Percentiles rank a stretch among this genome's conserved stretches.
Conservation (phyloP, 805 yeast species). For the Wickerhamiella sorbophila region DNA sequence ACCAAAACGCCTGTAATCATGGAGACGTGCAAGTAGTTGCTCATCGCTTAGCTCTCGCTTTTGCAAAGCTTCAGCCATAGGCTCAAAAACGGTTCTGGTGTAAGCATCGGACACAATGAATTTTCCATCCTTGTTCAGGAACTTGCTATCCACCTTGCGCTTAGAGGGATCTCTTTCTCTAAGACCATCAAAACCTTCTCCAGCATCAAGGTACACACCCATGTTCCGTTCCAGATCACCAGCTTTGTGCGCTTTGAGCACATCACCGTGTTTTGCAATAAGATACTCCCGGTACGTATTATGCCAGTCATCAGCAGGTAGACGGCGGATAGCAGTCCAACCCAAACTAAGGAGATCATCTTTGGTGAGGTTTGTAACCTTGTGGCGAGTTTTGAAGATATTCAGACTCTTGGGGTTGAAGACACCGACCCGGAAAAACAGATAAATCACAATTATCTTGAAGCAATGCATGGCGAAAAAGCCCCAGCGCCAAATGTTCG, state of each 20-base stretch:
- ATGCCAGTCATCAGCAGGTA: slow-evolving; percentile 54
- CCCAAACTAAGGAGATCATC: slow-evolving; percentile 56
- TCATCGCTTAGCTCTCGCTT: slow-evolving; percentile 7
- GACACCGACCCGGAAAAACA: slow-evolving; percentile 51
- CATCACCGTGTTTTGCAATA: slow-evolving; percentile 49
- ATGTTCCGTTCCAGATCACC: slow-evolving; percentile 49
- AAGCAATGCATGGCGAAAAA: slow-evolving; percentile 62
- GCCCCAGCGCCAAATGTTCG: slow-evolving; percentile 37
- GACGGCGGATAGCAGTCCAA: slow-evolving; percentile 88
- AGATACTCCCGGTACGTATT: slow-evolving; percentile 50
- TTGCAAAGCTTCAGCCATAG: slow-evolving; percentile 4
- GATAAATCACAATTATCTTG: slow-evolving; percentile 43
- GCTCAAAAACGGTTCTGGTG: slow-evolving; percentile 8
- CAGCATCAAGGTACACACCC: slow-evolving; percentile 50
- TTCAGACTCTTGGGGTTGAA: slow-evolving; percentile 58
- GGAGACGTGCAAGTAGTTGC: slow-evolving; percentile 8
- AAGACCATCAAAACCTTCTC: slow-evolving; percentile 54
- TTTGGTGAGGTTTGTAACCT: slow-evolving; percentile 26
- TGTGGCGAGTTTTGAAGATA: slow-evolving; percentile 19
- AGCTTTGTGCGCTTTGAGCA: slow-evolving; percentile 57
- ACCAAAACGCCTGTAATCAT: slow-evolving; percentile 20
- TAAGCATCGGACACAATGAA: slow-evolving; percentile 16
- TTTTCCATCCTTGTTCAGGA: slow-evolving; percentile 14
- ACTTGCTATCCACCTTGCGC: slow-evolving; percentile 9
- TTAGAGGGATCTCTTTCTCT: background rate